These are phyloP conservation scores for Cyberlindnera lachancei DNA, from an alignment of 805 yeast species.

Conservation along the genomic window DNA sequence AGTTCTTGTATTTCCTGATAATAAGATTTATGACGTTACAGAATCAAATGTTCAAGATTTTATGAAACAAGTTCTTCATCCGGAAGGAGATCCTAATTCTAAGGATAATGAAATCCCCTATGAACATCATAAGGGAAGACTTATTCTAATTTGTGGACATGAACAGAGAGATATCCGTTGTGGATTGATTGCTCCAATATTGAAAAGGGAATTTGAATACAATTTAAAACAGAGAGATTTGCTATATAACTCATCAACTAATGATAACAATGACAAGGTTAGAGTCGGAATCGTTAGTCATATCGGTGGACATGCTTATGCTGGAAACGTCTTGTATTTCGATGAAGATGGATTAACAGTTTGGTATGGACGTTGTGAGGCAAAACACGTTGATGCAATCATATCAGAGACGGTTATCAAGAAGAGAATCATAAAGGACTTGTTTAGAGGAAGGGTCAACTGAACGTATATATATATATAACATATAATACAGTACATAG, in stretches of 20 bases:
- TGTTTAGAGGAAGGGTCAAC: slow-evolving; percentile 41
- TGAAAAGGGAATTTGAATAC: slow-evolving; percentile 40
- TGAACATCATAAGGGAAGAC: slow-evolving; percentile 11
- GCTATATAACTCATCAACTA: slow-evolving; percentile 12
- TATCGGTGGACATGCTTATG: slow-evolving; percentile 80
- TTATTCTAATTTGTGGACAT: slow-evolving; percentile 63
- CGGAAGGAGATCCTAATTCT: slow-evolving; percentile 24
- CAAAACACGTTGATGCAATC: slow-evolving; percentile 59
- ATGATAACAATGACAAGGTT: slow-evolving; percentile 24
- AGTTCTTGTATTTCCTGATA: slow-evolving; percentile 52
- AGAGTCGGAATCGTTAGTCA: slow-evolving; percentile 60
- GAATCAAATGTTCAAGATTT: slow-evolving; percentile 25
- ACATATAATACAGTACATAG: neutral
- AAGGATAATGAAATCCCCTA: slow-evolving; percentile 14
- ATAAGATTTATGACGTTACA: slow-evolving; percentile 23
- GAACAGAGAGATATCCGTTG: slow-evolving; percentile 55
- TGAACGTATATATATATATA: slow-evolving; percentile 1
- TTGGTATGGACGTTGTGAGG: slow-evolving; percentile 77
- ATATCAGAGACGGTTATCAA: slow-evolving; percentile 44
- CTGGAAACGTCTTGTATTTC: slow-evolving; percentile 69
- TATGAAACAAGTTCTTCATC: slow-evolving; percentile 33
- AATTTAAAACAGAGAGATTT: slow-evolving; percentile 32
- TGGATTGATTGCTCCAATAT: slow-evolving; percentile 56
- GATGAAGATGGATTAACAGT: slow-evolving; percentile 31
- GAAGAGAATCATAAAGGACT: slow-evolving; percentile 44